Evolutionary conservation across 2,329 filamentous ascomycete genomes (phyloP), one percentile per base, ranked within the genome.

Genomic region (Cordyceps farinosa): DNA sequence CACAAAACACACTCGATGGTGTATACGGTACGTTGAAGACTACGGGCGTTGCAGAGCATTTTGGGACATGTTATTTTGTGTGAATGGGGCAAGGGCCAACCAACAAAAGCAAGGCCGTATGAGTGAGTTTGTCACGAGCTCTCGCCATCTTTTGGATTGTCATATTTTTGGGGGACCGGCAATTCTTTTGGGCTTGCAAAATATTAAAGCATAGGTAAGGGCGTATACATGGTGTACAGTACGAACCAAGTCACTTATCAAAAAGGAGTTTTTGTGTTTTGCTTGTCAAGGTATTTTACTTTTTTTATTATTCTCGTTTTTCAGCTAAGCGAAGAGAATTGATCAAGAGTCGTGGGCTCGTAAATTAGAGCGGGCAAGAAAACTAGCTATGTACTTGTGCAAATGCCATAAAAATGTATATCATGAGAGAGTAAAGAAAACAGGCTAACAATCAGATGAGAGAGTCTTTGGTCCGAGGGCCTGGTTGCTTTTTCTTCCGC

Each of bases 361-460:
- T 59, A 32, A 53, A 38, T n/a, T 11, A 17, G 55, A 58, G 42
- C 55, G 38, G 5, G 6, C n/a, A 22, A 34, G 11, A 36, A 42
- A 58, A 29, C 55, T 22, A 40, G 44, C 45, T 22, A 59, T 59
- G 56, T 59, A 59, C 56, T 22, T 27, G 45, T 59, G 56, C 59
- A 62, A 62, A 61, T 62, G 59, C 59, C 30, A 45, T 48, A 29
- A 45, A 17, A 48, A n/a, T 58, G 6, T 55, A 55, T 53, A 54
- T 47, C 27, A 52, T 61, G 30, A 38, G 34, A 11, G 34, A 10
- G 22, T 4, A 42, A 45, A 34, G 27, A 54, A 44, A 57, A 44
- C 22, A 42, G 47, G 42, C 50, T 48, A 47, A 53, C 40, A 47
- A 27, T 17, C 40, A 45, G 44, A 40, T 42, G 29, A 57, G 13